Base-by-base conservation (phyloP, 148 eudicot genomes). In the Rhododendron mucronatum region DNA sequence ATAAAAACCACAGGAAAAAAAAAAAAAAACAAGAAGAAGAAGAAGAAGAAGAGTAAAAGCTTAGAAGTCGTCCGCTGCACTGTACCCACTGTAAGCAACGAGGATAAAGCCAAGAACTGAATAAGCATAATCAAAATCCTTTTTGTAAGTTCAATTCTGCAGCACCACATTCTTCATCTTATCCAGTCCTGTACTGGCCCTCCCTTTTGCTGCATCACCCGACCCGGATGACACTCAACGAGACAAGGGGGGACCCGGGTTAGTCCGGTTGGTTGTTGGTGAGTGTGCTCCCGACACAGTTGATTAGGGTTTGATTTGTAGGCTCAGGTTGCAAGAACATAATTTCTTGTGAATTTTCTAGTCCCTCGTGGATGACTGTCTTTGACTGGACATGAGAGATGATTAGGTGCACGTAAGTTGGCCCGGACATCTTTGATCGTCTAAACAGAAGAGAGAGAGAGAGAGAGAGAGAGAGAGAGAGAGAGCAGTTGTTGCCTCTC, bases 11-110 rank as follows among this genome's bases (percentile, higher is more conserved):
- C 67, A 53, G 3, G 14, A 45, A 85, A 85, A 57, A 1, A 16
- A 1, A 16, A 33, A 33, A 33, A 33, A 30, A 30, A 33, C 1
- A 33, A 33, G 0, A 16, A 57, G 2, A 57, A 57, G 53, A 50
- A 53, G 48, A 53, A 14, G 20, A 55, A 55, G 23, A 18, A 4
- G 26, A 59, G 20, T 2, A 59, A 59, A 82, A 69, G 84, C 55
- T 83, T 8, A 71, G 33, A 61, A 53, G 82, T 89, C 82, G 14
- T 53, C 37, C 45, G 30, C 12, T 6, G 55, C 11, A 50, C 75
- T 57, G 83, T 71, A 33, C 44, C 45, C 85, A 67, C 78, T 30
- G 77, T 47, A 28, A 83, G 78, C 77, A 83, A 83, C 47, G 12
- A 26, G 85, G 85, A 83, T 67, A 65, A 50, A 50, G 37, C 21